phyloP scores from a whole-genome alignment of 2,329 filamentous ascomycete species.

The Colletotrichum trifolii region DNA sequence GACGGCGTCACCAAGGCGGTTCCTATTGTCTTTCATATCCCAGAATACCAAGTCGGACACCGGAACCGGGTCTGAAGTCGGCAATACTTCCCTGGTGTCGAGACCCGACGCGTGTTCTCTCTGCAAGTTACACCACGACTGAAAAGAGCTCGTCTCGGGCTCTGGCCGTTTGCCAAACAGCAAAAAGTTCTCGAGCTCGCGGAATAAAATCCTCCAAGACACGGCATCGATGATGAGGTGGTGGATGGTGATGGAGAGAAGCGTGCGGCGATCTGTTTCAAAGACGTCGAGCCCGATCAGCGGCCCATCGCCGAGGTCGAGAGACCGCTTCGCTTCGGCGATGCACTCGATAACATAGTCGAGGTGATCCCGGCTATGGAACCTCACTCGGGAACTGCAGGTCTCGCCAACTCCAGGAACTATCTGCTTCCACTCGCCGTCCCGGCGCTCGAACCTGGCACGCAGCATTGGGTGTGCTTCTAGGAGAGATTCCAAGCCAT shows the following conservation, averaged over 20 bases:
- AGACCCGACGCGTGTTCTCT: not conserved
- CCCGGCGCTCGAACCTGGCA: slow-evolving; percentile 1
- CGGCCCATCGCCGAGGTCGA: slow-evolving; percentile 3
- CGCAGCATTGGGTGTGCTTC: slow-evolving; percentile 17
- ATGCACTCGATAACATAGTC: slow-evolving; percentile 18
- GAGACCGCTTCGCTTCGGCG: slow-evolving; percentile 16
- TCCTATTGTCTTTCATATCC: slow-evolving; percentile 39
- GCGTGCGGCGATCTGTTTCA: slow-evolving; percentile 30
- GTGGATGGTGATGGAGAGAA: slow-evolving; percentile 47
- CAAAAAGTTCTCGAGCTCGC: slow-evolving; percentile 55
- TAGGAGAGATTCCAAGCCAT: not conserved
- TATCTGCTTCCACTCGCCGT: slow-evolving; percentile 22
- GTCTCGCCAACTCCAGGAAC: not conserved
- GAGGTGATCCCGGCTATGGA: slow-evolving; percentile 15
- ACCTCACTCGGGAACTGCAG: not conserved
- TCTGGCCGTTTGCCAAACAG: not conserved
- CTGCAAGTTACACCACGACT: slow-evolving; percentile 10
- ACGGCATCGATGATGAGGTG: slow-evolving; percentile 57
- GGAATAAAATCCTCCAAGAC: slow-evolving; percentile 56
- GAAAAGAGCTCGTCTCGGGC: not conserved
- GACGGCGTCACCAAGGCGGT: slow-evolving; percentile 41
- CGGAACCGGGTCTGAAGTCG: slow-evolving; percentile 1
- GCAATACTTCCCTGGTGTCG: not conserved
- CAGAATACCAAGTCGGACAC: slow-evolving; percentile 41
- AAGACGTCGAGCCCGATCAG: slow-evolving; percentile 14